phyloP scores from a whole-genome alignment of 352 stramenopile species.

The Phytopythium boreale region DNA sequence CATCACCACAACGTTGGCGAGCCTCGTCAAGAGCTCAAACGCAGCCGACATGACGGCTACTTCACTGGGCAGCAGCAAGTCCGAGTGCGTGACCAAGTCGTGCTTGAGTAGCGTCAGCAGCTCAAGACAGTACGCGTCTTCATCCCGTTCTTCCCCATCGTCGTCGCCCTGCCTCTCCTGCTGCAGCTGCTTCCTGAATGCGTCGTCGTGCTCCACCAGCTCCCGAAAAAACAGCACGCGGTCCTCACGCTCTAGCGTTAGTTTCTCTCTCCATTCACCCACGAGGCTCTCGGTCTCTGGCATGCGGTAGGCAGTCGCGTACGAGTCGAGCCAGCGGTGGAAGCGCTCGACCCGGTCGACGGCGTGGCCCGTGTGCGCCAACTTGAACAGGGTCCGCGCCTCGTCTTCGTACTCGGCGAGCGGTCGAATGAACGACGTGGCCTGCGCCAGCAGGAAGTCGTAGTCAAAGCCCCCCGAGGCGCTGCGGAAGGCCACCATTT shows the following conservation, averaged over 20 bases:
- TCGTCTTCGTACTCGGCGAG: conserved; percentile 3
- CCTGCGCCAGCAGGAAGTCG: background rate
- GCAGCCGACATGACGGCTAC: background rate
- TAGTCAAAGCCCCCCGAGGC: background rate
- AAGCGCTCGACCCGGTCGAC: background rate
- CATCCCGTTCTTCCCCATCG: background rate
- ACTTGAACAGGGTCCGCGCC: background rate
- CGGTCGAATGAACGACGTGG: background rate
- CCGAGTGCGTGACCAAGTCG: background rate
- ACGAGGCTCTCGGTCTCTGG: background rate
- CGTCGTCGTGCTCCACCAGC: background rate
- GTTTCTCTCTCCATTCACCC: background rate
- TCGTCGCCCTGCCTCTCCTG: background rate
- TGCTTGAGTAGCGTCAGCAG: conserved; percentile 7
- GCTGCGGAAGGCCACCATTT: background rate
- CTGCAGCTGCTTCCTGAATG: background rate
- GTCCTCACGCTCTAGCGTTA: background rate
- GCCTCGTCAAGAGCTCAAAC: background rate
- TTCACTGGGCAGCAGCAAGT: background rate
- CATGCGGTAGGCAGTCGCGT: background rate
- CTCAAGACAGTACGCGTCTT: background rate
- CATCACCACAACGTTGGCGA: background rate
- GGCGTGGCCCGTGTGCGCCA: conserved; percentile 5
- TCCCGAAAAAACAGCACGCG: background rate
- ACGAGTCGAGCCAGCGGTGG: background rate